Evolutionary conservation across 192 early-diverging fungal species (phyloP).

Genomic region (Entomortierella beljakovae): DNA sequence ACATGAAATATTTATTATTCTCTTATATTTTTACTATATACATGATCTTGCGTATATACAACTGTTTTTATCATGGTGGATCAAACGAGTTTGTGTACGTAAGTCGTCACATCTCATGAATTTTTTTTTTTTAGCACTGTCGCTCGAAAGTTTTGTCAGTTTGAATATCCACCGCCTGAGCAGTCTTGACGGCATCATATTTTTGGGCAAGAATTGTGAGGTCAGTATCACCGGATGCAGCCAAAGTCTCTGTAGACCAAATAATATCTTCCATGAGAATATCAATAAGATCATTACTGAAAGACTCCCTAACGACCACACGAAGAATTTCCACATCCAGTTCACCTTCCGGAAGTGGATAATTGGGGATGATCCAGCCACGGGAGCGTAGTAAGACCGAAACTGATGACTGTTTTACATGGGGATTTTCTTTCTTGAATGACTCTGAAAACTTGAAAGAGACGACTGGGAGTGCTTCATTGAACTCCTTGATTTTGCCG

Average conservation of each 20-base stretch:
- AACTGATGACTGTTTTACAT: conserved; percentile 65
- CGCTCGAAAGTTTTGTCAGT: background rate
- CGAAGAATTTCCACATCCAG: conserved; percentile 67
- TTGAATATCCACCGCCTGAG: background rate
- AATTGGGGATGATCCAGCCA: conserved; percentile 85
- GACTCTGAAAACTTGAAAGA: conserved; percentile 71
- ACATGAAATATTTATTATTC: too few species aligned
- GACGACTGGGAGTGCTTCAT: conserved; percentile 70
- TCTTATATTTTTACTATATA: too few species aligned
- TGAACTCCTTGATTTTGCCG: conserved; percentile 49
- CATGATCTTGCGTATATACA: too few species aligned
- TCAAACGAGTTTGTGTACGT: too few species aligned
- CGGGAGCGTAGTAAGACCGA: conserved; percentile 69
- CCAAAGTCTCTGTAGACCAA: conserved; percentile 53
- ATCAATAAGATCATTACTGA: conserved; percentile 65
- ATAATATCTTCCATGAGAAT: conserved; percentile 62
- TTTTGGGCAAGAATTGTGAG: background rate
- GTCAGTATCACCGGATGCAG: background rate
- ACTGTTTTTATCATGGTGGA: too few species aligned
- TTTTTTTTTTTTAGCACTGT: conserved; percentile 1
- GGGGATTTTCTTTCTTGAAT: conserved; percentile 61
- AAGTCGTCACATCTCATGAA: too few species aligned
- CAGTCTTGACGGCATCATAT: background rate
- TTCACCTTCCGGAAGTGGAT: conserved; percentile 69
- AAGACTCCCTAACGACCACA: conserved; percentile 74